phyloP scores from a whole-genome alignment of 805 yeast species.

The Starmerella potacharoeniae region DNA sequence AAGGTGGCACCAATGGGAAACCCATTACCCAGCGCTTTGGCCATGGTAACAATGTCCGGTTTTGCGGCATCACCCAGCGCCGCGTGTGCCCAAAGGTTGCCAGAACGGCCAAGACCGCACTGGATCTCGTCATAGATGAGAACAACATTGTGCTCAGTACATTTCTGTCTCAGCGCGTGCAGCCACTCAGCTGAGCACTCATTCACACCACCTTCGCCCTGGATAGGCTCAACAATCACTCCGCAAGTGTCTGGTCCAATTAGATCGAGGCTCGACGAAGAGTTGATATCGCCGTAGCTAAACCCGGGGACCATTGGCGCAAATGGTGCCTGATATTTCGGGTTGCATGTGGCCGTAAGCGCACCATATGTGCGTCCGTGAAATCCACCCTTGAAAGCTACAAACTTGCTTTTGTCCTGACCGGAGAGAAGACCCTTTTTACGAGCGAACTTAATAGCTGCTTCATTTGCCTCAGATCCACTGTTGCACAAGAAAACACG shows the following conservation, averaged over 20 bases:
- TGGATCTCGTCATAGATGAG: slow-evolving; percentile 93
- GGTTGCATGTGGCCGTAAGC: slow-evolving; percentile 80
- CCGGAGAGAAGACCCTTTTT: slow-evolving; percentile 50
- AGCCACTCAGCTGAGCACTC: slow-evolving; percentile 56
- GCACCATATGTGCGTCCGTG: slow-evolving; percentile 97
- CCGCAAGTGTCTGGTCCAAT: slow-evolving; percentile 67
- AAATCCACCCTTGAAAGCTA: slow-evolving; percentile 81
- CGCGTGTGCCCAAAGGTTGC: slow-evolving; percentile 86
- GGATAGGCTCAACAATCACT: slow-evolving; percentile 91
- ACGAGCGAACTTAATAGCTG: slow-evolving; percentile 68
- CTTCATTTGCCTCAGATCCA: slow-evolving; percentile 74
- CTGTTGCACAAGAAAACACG: slow-evolving; percentile 61
- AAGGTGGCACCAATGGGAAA: slow-evolving; percentile 92
- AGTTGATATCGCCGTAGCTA: slow-evolving; percentile 50
- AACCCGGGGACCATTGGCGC: slow-evolving; percentile 88
- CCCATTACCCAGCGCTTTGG: slow-evolving; percentile 95
- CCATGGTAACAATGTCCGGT: slow-evolving; percentile 89
- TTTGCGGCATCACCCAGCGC: slow-evolving; percentile 66
- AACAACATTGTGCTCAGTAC: slow-evolving; percentile 57
- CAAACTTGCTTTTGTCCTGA: slow-evolving; percentile 51
- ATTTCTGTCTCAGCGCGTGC: slow-evolving; percentile 50
- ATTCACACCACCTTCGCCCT: slow-evolving; percentile 94
- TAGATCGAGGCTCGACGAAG: slow-evolving; percentile 48
- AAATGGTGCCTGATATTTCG: slow-evolving; percentile 86
- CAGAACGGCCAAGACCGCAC: slow-evolving; percentile 91